Evolutionary conservation across 257 asterid species (phyloP).

Genomic region (Thymus quinquecostatus): DNA sequence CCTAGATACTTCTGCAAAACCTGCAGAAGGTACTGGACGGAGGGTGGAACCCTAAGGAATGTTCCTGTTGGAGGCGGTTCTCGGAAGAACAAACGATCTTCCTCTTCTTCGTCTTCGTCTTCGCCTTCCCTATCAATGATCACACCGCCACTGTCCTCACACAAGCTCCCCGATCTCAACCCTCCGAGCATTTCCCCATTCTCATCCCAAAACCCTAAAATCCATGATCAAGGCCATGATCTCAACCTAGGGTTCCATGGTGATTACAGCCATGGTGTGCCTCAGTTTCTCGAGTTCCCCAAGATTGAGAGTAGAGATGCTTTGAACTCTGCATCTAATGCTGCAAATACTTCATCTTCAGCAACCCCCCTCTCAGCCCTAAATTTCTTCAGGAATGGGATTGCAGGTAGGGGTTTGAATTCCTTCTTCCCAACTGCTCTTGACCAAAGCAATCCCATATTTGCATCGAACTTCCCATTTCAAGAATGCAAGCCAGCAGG

Average conservation of each 20-base stretch:
- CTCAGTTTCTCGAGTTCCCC: slow-evolving; percentile 55
- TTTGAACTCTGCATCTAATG: slow-evolving; percentile 32
- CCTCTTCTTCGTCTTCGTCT: slow-evolving; percentile 13
- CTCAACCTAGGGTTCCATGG: slow-evolving; percentile 57
- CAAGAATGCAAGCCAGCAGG: slow-evolving; percentile 68
- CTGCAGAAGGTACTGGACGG: slow-evolving; percentile 86
- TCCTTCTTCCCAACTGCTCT: slow-evolving; percentile 32
- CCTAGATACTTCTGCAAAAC: slow-evolving; percentile 87
- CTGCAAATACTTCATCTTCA: slow-evolving; percentile 37
- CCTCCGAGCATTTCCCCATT: slow-evolving; percentile 44
- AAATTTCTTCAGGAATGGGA: slow-evolving; percentile 52
- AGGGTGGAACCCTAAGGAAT: slow-evolving; percentile 77
- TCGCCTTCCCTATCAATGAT: slow-evolving; percentile 27
- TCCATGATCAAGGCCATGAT: slow-evolving; percentile 53
- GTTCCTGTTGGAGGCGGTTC: slow-evolving; percentile 88
- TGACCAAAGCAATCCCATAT: slow-evolving; percentile 33
- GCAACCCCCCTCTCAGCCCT: slow-evolving; percentile 46
- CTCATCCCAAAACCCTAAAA: slow-evolving; percentile 46
- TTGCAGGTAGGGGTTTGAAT: slow-evolving; percentile 42
- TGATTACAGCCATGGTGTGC: slow-evolving; percentile 35
- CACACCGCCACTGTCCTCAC: slow-evolving; percentile 24
- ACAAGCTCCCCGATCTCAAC: slow-evolving; percentile 49
- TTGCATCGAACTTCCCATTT: slow-evolving; percentile 51
- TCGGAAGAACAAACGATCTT: slow-evolving; percentile 54
- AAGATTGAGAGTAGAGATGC: slow-evolving; percentile 38